Conservation (phyloP, 1,284 basidiomycete genomes). For the Cutaneotrichosporon spelunceum region DNA sequence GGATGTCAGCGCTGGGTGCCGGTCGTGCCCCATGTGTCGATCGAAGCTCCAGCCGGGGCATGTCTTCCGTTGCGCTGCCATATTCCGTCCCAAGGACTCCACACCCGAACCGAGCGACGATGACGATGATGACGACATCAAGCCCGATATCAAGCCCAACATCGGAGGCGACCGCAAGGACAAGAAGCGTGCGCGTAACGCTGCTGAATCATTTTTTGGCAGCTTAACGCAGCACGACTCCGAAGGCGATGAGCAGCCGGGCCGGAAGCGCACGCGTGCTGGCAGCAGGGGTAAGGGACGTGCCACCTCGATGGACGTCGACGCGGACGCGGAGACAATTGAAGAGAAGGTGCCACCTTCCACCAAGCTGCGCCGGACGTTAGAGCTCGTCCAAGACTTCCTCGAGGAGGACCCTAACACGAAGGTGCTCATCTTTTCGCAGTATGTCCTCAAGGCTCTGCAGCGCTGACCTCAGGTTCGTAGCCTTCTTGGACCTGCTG, state of each 20-base stretch:
- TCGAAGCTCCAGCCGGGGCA: constrained; percentile 29
- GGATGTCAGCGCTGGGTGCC: constrained; percentile 28
- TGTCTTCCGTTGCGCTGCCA: constrained; percentile 40
- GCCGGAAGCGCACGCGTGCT: constrained; percentile 13
- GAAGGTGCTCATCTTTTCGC: constrained; percentile 43
- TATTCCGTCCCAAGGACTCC: constrained; percentile 30
- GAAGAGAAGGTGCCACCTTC: constrained; percentile 29
- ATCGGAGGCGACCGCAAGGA: constrained; percentile 27
- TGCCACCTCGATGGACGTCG: constrained; percentile 9
- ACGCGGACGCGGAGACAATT: constrained; percentile 7
- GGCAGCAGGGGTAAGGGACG: constrained; percentile 15
- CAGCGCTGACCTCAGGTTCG: constrained; percentile 27
- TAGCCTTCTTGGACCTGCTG: constrained; percentile 43
- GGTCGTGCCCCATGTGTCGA: constrained; percentile 49
- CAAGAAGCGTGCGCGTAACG: constrained; percentile 28
- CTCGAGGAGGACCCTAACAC: constrained; percentile 29
- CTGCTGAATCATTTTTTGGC: constrained; percentile 3
- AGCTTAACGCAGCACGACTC: background rate
- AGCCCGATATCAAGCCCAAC: background rate
- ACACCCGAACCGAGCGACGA: constrained; percentile 14
- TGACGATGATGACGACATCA: constrained; percentile 9
- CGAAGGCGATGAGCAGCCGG: background rate
- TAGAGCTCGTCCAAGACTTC: constrained; percentile 32
- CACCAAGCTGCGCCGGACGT: constrained; percentile 43
- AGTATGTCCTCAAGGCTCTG: constrained; percentile 13